Evolutionary conservation across 352 stramenopile species (phyloP), one percentile per base, ranked within the genome.

Genomic region (Globisporangium parvum): DNA sequence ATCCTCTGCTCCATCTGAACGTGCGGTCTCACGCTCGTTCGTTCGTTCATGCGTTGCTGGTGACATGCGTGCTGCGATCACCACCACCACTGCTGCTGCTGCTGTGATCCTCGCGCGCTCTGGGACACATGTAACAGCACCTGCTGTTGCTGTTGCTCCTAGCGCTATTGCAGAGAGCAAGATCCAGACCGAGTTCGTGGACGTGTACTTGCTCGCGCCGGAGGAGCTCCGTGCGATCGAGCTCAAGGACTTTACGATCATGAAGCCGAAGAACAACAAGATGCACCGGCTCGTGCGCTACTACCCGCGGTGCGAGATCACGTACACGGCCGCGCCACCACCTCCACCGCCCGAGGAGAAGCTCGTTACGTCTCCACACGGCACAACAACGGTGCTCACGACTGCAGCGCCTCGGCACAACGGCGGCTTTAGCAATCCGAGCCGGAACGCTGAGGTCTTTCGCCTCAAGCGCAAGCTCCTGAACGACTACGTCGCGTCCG

Each of bases 171-270:
- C 20, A 4, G 33, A 35, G 18, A 18, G 14, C 53, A 48, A 26
- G 23, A 40, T 31, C 3, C 64, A 86, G 55, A 79, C 60, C 17
- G 81, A 92, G 59, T 69, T 53, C 51, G 73, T 92, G 52, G 76
- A 87, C 57, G 81, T 90, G 45, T 92, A 92, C 59, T 56, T 92
- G 42, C 54, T 92, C 35, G 64, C 72, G 21, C 80, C 79, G 5
- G 79, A 88, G 53, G 77, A 85, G 28, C 60, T 70, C 37, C 79
- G 79, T 45, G 73, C 72, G 47, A 71, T 86, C 31, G 75, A 83
- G 51, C 71, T 88, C 58, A 87, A 90, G 53, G 77, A 90, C 66
- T 85, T 90, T 46, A 92, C 81, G 33, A 88, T 88, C 67, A 86
- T 87, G 69, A 89, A 88, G 46, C 81, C 81, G 50, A 87, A 87